Evolutionary conservation across 768 basidiomycete species (phyloP).

Genomic region (Phlebiopsis flavidoalba): DNA sequence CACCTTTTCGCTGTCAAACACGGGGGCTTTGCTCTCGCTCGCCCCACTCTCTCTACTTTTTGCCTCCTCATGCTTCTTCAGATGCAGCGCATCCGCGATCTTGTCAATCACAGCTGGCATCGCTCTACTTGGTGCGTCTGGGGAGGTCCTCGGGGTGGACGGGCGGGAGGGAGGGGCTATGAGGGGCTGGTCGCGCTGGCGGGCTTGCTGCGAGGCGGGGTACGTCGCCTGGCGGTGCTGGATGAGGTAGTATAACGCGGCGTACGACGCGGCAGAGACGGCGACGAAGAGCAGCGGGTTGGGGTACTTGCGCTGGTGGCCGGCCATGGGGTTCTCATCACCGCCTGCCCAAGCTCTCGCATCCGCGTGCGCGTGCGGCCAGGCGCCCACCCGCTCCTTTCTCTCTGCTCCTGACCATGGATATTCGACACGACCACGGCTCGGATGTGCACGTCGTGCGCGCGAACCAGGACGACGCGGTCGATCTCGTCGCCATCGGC

Average conservation of each 20-base stretch:
- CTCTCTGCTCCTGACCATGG: slow-evolving; percentile 34
- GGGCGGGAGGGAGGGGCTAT: slow-evolving; percentile 57
- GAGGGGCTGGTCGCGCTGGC: slow-evolving; percentile 52
- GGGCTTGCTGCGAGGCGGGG: slow-evolving; percentile 57
- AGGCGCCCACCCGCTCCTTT: neutral
- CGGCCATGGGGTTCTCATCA: slow-evolving; percentile 8
- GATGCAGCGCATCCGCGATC: slow-evolving; percentile 31
- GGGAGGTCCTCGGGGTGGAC: slow-evolving; percentile 32
- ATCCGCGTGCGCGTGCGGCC: neutral
- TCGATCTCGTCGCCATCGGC: slow-evolving; percentile 68
- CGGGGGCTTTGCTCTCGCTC: slow-evolving; percentile 25
- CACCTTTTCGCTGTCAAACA: slow-evolving; percentile 69
- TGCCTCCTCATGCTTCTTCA: slow-evolving; percentile 16
- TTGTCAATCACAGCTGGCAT: slow-evolving; percentile 41
- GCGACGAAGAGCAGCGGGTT: slow-evolving; percentile 61
- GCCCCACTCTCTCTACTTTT: neutral
- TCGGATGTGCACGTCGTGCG: slow-evolving; percentile 58
- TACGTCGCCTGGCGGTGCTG: slow-evolving; percentile 50
- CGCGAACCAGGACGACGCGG: slow-evolving; percentile 56
- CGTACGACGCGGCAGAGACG: slow-evolving; percentile 51
- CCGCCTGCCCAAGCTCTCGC: neutral
- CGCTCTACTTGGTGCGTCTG: slow-evolving; percentile 10
- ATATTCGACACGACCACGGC: slow-evolving; percentile 54
- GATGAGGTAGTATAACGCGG: slow-evolving; percentile 49
- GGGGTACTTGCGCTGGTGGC: slow-evolving; percentile 34